Evolutionary conservation across 441 rosid species (phyloP), one percentile per base, ranked within the genome.

Genomic region (Erodium moschatum): DNA sequence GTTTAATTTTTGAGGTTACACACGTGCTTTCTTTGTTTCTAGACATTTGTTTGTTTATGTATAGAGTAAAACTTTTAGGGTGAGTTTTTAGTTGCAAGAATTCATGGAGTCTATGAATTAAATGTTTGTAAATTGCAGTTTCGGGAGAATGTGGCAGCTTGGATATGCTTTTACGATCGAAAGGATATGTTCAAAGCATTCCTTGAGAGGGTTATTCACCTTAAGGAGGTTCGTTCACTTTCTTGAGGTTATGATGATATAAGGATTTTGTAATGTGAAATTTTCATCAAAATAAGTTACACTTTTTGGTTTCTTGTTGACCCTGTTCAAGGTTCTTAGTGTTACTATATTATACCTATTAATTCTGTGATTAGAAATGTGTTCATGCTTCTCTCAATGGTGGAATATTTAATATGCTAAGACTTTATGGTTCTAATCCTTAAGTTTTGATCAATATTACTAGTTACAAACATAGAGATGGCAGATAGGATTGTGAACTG

Each of bases 71-170:
- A 9, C 8, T n/a, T 64, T 33, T 8, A 15, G 46, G 12, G 15
- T 33, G 46, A 0, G 46, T 12, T 16, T 20, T 16, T 69, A 29
- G 9, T 69, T 65, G 16, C 15, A 27, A 29, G 65, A 64, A 70
- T n/a, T 24, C 3, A 46, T 19, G 70, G 54, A 42, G 52, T 10
- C n/a, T 2, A 64, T 24, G 69, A 54, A 42, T 29, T 56, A 72
- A 7, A 35, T 60, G 8, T 67, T 69, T 40, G 56, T 12, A 65
- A 54, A 73, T 77, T 85, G 82, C 83, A 95, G 97, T 95, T 95
- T 67, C 86, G 99, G 72, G 99, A 95, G 87, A 91, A 91, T 76
- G 97, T 94, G 71, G 91, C 91, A 29, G 99, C 97, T 83, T 94
- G 99, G 99, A 66, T 84, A 67, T 94, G 97, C 81, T 94, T 94